Conservation (phyloP, 2,329 filamentous ascomycete genomes). For the Venturia oleaginea region DNA sequence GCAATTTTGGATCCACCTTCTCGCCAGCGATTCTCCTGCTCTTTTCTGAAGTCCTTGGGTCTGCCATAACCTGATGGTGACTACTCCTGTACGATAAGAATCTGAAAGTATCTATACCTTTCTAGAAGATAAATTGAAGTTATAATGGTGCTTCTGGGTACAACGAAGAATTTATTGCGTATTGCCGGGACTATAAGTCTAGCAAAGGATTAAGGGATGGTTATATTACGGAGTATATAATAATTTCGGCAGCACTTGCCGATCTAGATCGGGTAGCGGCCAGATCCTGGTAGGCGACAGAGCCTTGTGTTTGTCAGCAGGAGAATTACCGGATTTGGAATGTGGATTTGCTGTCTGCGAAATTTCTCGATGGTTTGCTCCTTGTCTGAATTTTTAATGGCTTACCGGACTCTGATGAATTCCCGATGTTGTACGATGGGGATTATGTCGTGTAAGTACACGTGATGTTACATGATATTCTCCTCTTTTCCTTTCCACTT, state of each 20-base stretch:
- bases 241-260: background rate
- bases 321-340: background rate
- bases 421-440: no score
- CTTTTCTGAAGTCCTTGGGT: background rate
- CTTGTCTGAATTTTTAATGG: no score
- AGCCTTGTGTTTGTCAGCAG: background rate
- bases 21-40: slow-evolving; percentile 1
- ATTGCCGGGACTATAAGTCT: background rate
- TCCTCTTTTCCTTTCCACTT: background rate
- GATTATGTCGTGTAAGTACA: no score
- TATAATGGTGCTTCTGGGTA: background rate
- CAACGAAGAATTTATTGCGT: background rate
- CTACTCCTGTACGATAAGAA: no score
- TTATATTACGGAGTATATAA: background rate
- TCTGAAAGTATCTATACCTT: no score
- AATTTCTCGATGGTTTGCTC: background rate
- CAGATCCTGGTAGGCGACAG: background rate
- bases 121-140: background rate
- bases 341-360: background rate
- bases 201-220: background rate
- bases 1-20: slow-evolving; percentile 3
- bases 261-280: slow-evolving; percentile 2
- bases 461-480: no score
- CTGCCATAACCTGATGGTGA: background rate
- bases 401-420: no score